Percentiles rank a stretch among this genome's conserved stretches.
These are phyloP conservation scores for Ophiostoma novo-ulmi DNA, from an alignment of 2,329 filamentous ascomycete genomes.

Conservation along the genomic window DNA sequence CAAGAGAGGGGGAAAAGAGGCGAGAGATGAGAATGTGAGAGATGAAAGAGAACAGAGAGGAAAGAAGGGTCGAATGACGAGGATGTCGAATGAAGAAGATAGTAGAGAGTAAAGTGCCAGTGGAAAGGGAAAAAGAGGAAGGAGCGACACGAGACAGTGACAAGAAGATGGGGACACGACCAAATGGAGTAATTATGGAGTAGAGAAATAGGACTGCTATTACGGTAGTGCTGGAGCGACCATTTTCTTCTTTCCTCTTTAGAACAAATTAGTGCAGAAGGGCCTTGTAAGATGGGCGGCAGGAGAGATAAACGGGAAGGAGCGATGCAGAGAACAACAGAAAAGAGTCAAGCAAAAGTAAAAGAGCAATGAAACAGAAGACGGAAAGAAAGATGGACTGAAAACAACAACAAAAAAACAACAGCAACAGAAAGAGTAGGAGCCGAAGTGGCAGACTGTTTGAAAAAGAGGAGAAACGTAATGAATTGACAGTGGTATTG, in stretches of 20 bases:
- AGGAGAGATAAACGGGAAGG: constrained; percentile 12
- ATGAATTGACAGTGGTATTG: no score
- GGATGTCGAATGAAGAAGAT: neutral
- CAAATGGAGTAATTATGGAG: neutral
- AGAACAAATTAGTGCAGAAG: constrained; percentile 11
- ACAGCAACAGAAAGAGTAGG: neutral
- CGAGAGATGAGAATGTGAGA: neutral
- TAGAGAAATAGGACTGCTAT: neutral
- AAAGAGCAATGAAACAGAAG: neutral
- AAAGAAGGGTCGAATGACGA: constrained; percentile 4
- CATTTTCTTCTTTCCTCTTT: constrained; percentile 12
- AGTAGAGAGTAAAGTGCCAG: neutral
- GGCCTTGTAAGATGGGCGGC: constrained; percentile 6
- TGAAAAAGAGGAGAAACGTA: constrained; percentile 7
- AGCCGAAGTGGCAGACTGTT: neutral
- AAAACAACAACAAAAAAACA: neutral
- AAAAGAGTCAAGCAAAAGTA: neutral
- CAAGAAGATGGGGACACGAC: neutral
- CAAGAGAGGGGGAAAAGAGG: neutral
- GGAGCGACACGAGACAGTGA: constrained; percentile 7
- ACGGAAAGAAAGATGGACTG: neutral
- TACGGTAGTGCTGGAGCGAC: neutral
- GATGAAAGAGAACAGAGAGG: neutral
- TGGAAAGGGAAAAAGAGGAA: neutral
- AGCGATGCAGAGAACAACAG: neutral